Conservation (phyloP, 1,284 basidiomycete genomes). For the Schizopora paradoxa region DNA sequence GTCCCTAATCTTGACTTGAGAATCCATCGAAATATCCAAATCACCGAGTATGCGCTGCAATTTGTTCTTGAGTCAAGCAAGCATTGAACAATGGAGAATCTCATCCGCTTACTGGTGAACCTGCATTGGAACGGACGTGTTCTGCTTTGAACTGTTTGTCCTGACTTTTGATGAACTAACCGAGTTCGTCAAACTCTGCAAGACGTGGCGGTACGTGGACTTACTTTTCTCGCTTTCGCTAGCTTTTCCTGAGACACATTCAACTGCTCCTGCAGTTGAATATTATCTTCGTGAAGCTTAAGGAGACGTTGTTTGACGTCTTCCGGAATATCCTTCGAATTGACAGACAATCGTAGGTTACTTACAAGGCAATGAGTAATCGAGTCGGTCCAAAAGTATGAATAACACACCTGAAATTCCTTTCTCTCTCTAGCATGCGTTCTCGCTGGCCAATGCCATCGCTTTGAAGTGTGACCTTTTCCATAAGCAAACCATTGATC, state of each 20-base stretch:
- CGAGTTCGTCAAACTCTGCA: slow-evolving; percentile 8
- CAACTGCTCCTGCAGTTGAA: slow-evolving; percentile 63
- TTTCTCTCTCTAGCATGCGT: slow-evolving; percentile 74
- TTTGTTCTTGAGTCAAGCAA: not conserved
- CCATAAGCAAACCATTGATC: slow-evolving; percentile 78
- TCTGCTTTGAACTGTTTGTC: slow-evolving; percentile 84
- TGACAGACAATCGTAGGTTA: slow-evolving; percentile 67
- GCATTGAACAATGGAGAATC: not conserved
- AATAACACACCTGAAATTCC: slow-evolving; percentile 62
- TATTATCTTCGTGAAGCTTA: slow-evolving; percentile 71
- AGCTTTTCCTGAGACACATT: slow-evolving; percentile 77
- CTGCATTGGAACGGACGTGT: slow-evolving; percentile 28
- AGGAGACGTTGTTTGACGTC: slow-evolving; percentile 77
- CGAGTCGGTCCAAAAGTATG: slow-evolving; percentile 7
- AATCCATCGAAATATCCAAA: slow-evolving; percentile 60
- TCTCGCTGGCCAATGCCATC: slow-evolving; percentile 84
- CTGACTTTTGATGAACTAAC: slow-evolving; percentile 86
- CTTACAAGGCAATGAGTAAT: slow-evolving; percentile 32
- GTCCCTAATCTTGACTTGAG: slow-evolving; percentile 66
- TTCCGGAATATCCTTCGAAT: slow-evolving; percentile 72
- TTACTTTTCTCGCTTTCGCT: slow-evolving; percentile 71
- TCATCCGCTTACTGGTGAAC: slow-evolving; percentile 18
- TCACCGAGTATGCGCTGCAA: slow-evolving; percentile 62
- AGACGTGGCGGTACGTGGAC: slow-evolving; percentile 18
- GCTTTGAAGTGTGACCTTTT: slow-evolving; percentile 88